Conservation (phyloP, 768 basidiomycete species). For the Lactarius hatsudake region DNA sequence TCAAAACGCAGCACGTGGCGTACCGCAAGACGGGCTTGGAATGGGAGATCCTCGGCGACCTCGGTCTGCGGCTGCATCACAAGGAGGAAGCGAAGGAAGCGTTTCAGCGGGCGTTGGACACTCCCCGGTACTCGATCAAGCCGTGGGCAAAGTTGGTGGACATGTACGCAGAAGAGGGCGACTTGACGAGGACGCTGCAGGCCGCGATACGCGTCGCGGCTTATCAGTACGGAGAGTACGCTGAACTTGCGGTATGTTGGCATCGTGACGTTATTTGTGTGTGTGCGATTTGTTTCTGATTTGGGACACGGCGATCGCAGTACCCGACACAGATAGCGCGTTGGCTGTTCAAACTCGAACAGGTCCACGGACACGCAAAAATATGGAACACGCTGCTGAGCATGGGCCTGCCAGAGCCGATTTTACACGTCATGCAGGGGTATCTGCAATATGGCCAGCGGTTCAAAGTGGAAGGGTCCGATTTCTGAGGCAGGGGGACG, state of each 20-base stretch:
- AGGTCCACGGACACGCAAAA: slow-evolving; percentile 90
- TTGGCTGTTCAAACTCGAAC: slow-evolving; percentile 90
- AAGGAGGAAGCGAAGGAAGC: slow-evolving; percentile 99
- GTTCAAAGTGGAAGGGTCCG: slow-evolving; percentile 86
- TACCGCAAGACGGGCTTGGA: slow-evolving; percentile 96
- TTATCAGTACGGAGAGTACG: slow-evolving; percentile 88
- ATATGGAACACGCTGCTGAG: slow-evolving; percentile 90
- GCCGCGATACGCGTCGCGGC: slow-evolving; percentile 90
- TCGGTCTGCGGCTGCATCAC: slow-evolving; percentile 91
- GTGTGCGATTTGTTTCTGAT: neutral
- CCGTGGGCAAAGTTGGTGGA: slow-evolving; percentile 94
- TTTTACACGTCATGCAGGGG: slow-evolving; percentile 90
- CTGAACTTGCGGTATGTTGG: slow-evolving; percentile 76
- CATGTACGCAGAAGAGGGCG: slow-evolving; percentile 95
- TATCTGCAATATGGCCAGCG: slow-evolving; percentile 83
- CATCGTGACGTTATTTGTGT: slow-evolving; percentile 11
- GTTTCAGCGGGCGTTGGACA: slow-evolving; percentile 90
- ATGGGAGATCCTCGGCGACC: slow-evolving; percentile 97
- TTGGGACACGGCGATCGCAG: slow-evolving; percentile 38
- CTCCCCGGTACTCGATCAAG: slow-evolving; percentile 80
- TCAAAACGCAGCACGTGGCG: slow-evolving; percentile 97
- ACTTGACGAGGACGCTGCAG: slow-evolving; percentile 86
- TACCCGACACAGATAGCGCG: slow-evolving; percentile 90
- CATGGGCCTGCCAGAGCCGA: slow-evolving; percentile 88
- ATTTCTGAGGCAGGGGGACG: slow-evolving; percentile 47